Base-by-base conservation (phyloP, 495 filamentous ascomycete species). In the Aspergillus taichungensis region DNA sequence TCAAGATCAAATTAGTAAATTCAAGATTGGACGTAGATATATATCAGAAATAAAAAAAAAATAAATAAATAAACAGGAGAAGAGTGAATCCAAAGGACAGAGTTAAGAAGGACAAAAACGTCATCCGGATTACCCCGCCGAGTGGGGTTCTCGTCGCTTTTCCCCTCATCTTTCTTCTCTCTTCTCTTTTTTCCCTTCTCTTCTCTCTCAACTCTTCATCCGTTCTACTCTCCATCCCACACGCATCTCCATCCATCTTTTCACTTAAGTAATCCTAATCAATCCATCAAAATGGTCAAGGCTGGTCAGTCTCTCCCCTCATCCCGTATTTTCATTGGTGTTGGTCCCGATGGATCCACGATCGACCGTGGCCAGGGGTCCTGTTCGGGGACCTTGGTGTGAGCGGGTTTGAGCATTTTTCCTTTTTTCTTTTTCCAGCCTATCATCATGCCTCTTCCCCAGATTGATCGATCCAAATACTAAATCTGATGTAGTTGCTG, bases 201-300 rank as follows among this genome's bases (percentile, higher is more conserved):
- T 31, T 28, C 45, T 55, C 47, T 50, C 49, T 38, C 37, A 45
- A 43, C 29, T 37, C 38, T 44, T 34, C 34, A 33, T 38, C 42
- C 43, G 31, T 42, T 45, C 42, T 55, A n/a, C 46, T 51, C 8
- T 43, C 12, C 43, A 30, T 45, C 46, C 40, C 11, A 14, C 30
- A 38, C n/a, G 33, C 36, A 36, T n/a, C 33, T 32, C 33, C 31
- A 37, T 35, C 24, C 13, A 46, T 37, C 34, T 39, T 48, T 30
- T 40, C 43, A 36, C 11, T 45, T 43, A 24, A 24, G 18, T 49
- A 52, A 35, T 34, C 41, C 43, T 50, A 51, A 52, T 50, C 32
- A 40, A 49, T 11, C 18, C 13, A 42, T 75, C 82, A 91, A 76
- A 78, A 94, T 94, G 88, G 88, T 92, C 73, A 94, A 92, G 77